Conservation (phyloP, 73 alveolate genomes). For the Paramecium bursaria region DNA sequence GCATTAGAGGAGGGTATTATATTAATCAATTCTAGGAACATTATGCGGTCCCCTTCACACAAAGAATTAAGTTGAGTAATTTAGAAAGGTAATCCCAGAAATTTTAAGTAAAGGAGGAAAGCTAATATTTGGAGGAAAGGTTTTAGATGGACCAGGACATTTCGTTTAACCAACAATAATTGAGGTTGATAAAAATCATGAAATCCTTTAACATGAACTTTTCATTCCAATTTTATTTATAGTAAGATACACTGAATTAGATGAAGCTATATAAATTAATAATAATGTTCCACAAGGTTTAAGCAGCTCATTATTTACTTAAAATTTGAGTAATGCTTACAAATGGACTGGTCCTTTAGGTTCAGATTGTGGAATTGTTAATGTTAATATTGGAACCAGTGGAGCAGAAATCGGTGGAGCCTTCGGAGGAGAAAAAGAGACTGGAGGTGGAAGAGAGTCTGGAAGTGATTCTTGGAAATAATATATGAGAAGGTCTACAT, state of each 20-base stretch:
- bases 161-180: conserved; percentile 89
- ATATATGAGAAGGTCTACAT: conserved; percentile 93
- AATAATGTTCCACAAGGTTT: conserved; percentile 93
- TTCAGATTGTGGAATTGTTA: conserved; percentile 90
- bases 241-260: conserved; percentile 81
- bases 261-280: conserved; percentile 85
- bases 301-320: conserved; percentile 85
- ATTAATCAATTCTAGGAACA: conserved; percentile 40
- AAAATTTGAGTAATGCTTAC: conserved; percentile 81
- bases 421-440: conserved; percentile 96
- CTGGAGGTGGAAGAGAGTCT: conserved; percentile 97
- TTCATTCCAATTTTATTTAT: conserved; percentile 88
- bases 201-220: conserved; percentile 79
- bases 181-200: conserved; percentile 80
- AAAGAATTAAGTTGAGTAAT: conserved; percentile 76
- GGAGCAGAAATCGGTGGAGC: conserved; percentile 98
- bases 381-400: conserved; percentile 91
- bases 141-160: conserved; percentile 83
- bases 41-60: conserved; percentile 93
- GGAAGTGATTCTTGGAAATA: conserved; percentile 95
- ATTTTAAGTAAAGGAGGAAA: conserved; percentile 88
- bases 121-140: conserved; percentile 84
- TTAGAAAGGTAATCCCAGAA: conserved; percentile 74
- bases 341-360: conserved; percentile 81
- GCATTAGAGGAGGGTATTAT: conserved; percentile 75